Evolutionary conservation across 192 early-diverging fungal genomes (phyloP).

Genomic region (Rhizophagus sp.): DNA sequence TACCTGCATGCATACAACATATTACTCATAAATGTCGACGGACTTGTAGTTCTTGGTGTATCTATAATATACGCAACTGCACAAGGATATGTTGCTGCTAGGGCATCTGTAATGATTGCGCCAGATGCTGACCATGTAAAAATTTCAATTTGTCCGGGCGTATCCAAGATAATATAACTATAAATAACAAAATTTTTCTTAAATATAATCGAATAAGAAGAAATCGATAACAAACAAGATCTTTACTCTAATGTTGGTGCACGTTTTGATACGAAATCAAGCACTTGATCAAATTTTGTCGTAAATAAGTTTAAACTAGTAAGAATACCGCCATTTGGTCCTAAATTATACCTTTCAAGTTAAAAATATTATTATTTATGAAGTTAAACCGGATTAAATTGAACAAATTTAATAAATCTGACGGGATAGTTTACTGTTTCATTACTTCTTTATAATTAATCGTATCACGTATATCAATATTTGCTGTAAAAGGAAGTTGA

Average conservation of each 20-base stretch:
- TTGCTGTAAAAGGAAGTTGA: slow-evolving; percentile 86
- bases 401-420: not conserved
- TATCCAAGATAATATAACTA: slow-evolving; percentile 87
- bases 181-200: not conserved
- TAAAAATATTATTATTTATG: not conserved
- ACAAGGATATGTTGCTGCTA: slow-evolving; percentile 90
- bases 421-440: slow-evolving; percentile 70
- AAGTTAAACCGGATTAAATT: not conserved
- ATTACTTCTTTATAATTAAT: slow-evolving; percentile 99
- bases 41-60: slow-evolving; percentile 87
- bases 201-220: not conserved
- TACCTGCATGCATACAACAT: slow-evolving; percentile 94
- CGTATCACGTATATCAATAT: slow-evolving; percentile 97
- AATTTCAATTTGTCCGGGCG: slow-evolving; percentile 98
- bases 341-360: slow-evolving; percentile 77
- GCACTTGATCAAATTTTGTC: slow-evolving; percentile 98
- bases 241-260: slow-evolving; percentile 65
- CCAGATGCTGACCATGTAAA: slow-evolving; percentile 99
- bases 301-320: slow-evolving; percentile 96
- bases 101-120: slow-evolving; percentile 90
- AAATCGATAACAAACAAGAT: not conserved
- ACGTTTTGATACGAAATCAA: slow-evolving; percentile 83
- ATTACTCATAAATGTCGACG: slow-evolving; percentile 98
- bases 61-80: slow-evolving; percentile 93
- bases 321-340: slow-evolving; percentile 96